Evolutionary conservation across 441 rosid genomes (phyloP).

Genomic region (Pelargonium cotyledonis): DNA sequence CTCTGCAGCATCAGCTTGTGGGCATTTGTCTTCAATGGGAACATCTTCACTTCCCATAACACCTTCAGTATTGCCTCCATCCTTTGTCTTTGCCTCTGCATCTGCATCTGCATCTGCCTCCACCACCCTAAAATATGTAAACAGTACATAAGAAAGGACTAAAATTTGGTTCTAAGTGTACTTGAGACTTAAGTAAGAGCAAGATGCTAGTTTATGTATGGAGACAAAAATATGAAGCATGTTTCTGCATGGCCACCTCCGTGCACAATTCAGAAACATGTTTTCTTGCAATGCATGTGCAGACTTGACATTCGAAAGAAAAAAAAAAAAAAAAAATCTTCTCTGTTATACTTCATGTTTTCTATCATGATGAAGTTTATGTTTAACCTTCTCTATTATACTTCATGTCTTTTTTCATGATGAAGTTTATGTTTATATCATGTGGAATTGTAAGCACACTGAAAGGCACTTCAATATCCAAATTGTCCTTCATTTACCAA

Average conservation of each 20-base stretch:
- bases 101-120: slow-evolving; percentile 17
- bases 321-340: too few species aligned
- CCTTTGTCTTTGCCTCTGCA: slow-evolving; percentile 18
- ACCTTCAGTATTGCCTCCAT: slow-evolving; percentile 28
- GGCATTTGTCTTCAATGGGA: slow-evolving; percentile 18
- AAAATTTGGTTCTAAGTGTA: not conserved
- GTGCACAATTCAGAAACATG: not conserved
- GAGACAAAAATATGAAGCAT: not conserved
- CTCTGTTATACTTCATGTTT: too few species aligned
- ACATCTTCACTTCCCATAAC: slow-evolving; percentile 23
- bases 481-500: not conserved
- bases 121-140: slow-evolving; percentile 33
- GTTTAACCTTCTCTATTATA: not conserved
- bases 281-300: not conserved
- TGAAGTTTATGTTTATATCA: not conserved
- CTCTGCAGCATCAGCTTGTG: slow-evolving; percentile 36
- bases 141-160: not conserved
- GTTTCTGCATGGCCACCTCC: not conserved
- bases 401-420: not conserved
- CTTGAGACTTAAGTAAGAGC: not conserved
- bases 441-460: not conserved
- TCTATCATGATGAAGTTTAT: not conserved
- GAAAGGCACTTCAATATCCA: not conserved
- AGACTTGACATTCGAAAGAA: not conserved
- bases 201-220: not conserved